A percentile compares a stretch with the other conserved stretches of the same genome.
Evolutionary conservation across 306 rosid genomes (phyloP).

Genomic region (Abrus pulchellus): DNA sequence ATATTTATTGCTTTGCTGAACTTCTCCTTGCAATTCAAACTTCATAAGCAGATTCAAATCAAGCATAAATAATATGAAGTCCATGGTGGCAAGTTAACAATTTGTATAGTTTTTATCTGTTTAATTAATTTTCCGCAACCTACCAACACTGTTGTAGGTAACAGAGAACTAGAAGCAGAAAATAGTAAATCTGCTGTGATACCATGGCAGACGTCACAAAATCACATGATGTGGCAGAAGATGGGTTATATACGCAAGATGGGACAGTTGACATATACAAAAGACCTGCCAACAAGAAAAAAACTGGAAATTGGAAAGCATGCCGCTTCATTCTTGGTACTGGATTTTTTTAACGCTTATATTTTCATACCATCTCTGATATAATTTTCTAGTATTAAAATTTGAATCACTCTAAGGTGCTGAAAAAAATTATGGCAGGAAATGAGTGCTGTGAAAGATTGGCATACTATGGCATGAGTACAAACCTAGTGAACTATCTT

Average conservation of each 20-base stretch:
- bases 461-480: conserved; percentile 91
- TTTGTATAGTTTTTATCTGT: conserved; percentile 2
- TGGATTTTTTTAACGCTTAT: background rate
- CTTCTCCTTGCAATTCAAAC: background rate
- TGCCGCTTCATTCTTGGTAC: conserved; percentile 82
- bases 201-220: conserved; percentile 54
- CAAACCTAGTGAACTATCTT: conserved; percentile 88
- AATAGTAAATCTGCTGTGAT: background rate
- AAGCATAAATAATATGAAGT: background rate
- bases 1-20: conserved; percentile 1
- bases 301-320: conserved; percentile 82
- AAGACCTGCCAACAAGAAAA: conserved; percentile 71
- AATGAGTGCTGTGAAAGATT: conserved; percentile 87
- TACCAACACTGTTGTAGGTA: conserved; percentile 10
- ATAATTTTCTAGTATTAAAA: background rate
- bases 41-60: conserved; percentile 9
- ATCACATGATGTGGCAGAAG: conserved; percentile 56
- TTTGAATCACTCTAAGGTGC: conserved; percentile 17
- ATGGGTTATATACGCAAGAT: conserved; percentile 64
- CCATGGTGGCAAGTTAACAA: background rate
- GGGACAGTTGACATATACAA: conserved; percentile 66
- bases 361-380: background rate
- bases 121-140: conserved; percentile 20
- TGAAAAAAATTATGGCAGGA: conserved; percentile 53
- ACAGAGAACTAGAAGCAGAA: conserved; percentile 5